A percentile compares a stretch with the other conserved stretches of the same genome.
Evolutionary conservation across 148 eudicot species (phyloP).

Genomic region (Silene uniflora): DNA sequence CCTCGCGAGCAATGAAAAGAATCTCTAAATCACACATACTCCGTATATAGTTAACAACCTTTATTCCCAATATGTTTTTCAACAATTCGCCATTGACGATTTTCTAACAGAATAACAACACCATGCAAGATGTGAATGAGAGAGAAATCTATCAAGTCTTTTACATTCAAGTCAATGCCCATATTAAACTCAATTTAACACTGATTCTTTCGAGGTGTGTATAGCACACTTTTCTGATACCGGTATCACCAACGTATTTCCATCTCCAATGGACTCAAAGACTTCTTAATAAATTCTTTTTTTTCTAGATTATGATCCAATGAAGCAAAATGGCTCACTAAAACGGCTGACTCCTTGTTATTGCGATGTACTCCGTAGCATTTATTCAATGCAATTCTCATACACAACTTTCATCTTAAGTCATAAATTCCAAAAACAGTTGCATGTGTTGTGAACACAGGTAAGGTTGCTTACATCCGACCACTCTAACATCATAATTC

Average conservation of each 20-base stretch:
- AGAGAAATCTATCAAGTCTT: not conserved
- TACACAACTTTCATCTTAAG: too few species aligned
- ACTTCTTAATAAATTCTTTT: too few species aligned
- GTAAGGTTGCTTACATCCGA: too few species aligned
- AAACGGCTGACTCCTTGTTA: too few species aligned
- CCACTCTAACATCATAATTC: too few species aligned
- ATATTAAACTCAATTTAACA: not conserved
- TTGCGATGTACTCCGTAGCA: too few species aligned
- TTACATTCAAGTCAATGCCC: slow-evolving; percentile 9
- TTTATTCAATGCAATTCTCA: too few species aligned
- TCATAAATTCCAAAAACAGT: too few species aligned
- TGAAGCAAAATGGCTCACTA: too few species aligned
- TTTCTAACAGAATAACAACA: not conserved
- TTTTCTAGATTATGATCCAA: too few species aligned
- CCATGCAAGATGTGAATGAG: not conserved
- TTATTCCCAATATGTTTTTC: not conserved
- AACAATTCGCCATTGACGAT: not conserved
- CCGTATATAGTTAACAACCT: not conserved
- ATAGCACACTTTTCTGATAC: not conserved
- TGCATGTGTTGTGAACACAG: too few species aligned
- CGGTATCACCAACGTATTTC: not conserved
- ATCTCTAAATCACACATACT: not conserved
- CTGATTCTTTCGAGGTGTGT: not conserved
- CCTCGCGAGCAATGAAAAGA: too few species aligned
- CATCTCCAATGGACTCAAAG: not conserved